Conservation (phyloP, 352 stramenopile genomes). For the Aphanomyces astaci region DNA sequence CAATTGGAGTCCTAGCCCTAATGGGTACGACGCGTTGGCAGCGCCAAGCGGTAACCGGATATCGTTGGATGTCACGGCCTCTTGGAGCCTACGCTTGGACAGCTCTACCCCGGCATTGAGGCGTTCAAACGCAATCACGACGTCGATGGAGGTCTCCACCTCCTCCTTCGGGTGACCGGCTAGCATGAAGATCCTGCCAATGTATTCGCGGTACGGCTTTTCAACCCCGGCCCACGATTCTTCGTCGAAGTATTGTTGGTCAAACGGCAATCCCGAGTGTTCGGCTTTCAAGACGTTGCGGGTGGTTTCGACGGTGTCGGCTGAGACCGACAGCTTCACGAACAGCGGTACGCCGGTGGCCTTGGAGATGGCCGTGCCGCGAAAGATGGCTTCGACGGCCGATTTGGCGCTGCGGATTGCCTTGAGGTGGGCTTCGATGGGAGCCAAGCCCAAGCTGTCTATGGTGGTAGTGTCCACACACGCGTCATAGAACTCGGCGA, state of each 20-base stretch:
- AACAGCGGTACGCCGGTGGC: conserved; percentile 49
- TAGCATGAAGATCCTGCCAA: conserved; percentile 27
- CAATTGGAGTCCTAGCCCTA: conserved; percentile 40
- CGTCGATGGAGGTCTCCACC: conserved; percentile 43
- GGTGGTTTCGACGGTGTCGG: conserved; percentile 39
- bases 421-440: conserved; percentile 33
- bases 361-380: conserved; percentile 39
- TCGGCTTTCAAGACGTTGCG: conserved; percentile 37
- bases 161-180: background rate
- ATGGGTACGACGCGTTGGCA: conserved; percentile 40
- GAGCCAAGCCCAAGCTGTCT: conserved; percentile 29
- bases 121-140: conserved; percentile 75
- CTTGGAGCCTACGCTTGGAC: conserved; percentile 70
- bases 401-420: too few species aligned
- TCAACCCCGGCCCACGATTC: conserved; percentile 44
- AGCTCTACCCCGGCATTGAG: conserved; percentile 75
- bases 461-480: conserved; percentile 46
- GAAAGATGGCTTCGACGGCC: too few species aligned
- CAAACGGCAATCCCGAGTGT: conserved; percentile 40
- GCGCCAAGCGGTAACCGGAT: conserved; percentile 71
- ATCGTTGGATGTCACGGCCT: conserved; percentile 81
- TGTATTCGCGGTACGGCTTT: conserved; percentile 32
- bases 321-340: conserved; percentile 35
- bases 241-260: conserved; percentile 32
- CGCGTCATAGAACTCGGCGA: conserved; percentile 48